phyloP scores from a whole-genome alignment of 2,329 filamentous ascomycete genomes.

The Colletotrichum karsti region DNA sequence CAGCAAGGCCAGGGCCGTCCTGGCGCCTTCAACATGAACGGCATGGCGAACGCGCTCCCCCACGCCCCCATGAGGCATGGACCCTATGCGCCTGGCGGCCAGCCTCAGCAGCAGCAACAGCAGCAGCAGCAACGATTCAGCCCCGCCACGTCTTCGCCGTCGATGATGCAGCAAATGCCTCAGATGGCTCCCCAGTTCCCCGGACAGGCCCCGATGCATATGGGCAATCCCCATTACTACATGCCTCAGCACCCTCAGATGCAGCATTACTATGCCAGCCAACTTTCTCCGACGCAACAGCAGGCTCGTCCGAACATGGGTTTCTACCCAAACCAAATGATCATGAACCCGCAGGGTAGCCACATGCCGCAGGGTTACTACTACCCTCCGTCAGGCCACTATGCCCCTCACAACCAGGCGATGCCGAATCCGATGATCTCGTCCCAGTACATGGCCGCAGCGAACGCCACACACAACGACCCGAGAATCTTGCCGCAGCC shows the following conservation, averaged over 20 bases:
- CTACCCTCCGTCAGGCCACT: constrained; percentile 50
- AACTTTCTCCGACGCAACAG: constrained; percentile 47
- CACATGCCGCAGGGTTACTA: constrained; percentile 49
- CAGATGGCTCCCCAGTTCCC: constrained; percentile 49
- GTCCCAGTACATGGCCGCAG: constrained; percentile 43
- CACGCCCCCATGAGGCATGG: constrained; percentile 46
- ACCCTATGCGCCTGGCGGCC: constrained; percentile 45
- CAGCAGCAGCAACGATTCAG: constrained; percentile 42
- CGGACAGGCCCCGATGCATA: constrained; percentile 45
- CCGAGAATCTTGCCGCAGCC: constrained; percentile 32
- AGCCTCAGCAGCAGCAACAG: constrained; percentile 43
- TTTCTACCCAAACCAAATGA: constrained; percentile 54
- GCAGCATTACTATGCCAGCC: constrained; percentile 52
- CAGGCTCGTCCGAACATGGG: constrained; percentile 44
- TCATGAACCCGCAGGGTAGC: constrained; percentile 48
- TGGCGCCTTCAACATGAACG: constrained; percentile 56
- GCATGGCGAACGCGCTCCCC: constrained; percentile 54
- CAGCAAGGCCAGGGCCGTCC: constrained; percentile 37
- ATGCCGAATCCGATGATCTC: constrained; percentile 43
- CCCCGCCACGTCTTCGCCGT: constrained; percentile 40
- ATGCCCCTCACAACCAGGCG: constrained; percentile 39
- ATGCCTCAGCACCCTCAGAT: constrained; percentile 52
- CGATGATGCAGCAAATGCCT: constrained; percentile 46
- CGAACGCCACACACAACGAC: constrained; percentile 34
- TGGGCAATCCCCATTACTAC: constrained; percentile 56